Evolutionary conservation across 164 flowering plant species (phyloP).

Genomic region (Vitis riparia): DNA sequence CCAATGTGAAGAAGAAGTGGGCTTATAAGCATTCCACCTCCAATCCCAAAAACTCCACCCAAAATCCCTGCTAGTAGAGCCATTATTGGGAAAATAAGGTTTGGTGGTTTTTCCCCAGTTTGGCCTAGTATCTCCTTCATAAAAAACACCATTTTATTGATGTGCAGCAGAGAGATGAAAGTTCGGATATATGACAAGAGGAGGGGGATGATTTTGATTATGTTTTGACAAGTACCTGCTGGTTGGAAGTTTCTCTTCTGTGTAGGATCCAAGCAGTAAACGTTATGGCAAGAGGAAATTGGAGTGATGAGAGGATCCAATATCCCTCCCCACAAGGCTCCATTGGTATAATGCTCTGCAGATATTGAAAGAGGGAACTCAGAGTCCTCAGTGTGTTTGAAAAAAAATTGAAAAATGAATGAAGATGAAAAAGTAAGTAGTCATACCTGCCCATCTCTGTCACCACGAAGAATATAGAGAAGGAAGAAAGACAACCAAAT

Average conservation of each 20-base stretch:
- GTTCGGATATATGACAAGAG: background rate
- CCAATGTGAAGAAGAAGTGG: conserved; percentile 78
- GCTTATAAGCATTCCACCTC: conserved; percentile 82
- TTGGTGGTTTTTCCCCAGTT: conserved; percentile 8
- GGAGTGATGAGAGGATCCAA: conserved; percentile 55
- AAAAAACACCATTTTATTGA: background rate
- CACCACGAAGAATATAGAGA: conserved; percentile 56
- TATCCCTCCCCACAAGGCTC: conserved; percentile 58
- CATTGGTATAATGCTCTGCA: conserved; percentile 48
- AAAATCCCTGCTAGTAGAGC: conserved; percentile 62
- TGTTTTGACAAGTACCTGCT: conserved; percentile 26
- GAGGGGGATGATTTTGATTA: background rate
- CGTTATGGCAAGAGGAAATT: conserved; percentile 57
- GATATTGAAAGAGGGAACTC: background rate
- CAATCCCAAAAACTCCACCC: conserved; percentile 76
- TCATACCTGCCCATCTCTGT: conserved; percentile 50
- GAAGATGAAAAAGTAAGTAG: background rate
- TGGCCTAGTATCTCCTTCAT: conserved; percentile 26
- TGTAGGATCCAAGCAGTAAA: conserved; percentile 46
- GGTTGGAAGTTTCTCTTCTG: conserved; percentile 16
- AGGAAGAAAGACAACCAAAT: conserved; percentile 60
- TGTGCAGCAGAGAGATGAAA: background rate
- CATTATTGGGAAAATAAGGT: conserved; percentile 51
- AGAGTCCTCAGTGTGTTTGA: background rate
- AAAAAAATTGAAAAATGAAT: background rate